phyloP scores from a whole-genome alignment of 1,284 basidiomycete genomes.

The Rhodotorula sp. region DNA sequence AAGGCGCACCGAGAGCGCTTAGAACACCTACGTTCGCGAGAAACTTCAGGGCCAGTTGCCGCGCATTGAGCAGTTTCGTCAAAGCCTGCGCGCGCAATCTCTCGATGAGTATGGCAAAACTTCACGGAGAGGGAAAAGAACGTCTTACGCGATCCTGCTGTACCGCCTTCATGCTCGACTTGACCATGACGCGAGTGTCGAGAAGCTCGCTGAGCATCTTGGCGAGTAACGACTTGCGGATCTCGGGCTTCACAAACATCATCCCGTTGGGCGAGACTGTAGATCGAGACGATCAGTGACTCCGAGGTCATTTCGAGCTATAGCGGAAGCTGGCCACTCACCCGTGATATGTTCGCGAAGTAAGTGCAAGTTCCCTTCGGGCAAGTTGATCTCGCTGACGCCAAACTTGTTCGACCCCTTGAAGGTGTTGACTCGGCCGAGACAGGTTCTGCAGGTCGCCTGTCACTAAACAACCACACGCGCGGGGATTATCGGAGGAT shows the following conservation, averaged over 20 bases:
- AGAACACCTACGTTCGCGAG: conserved; percentile 71
- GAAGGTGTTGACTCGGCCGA: conserved; percentile 81
- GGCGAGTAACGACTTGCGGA: conserved; percentile 78
- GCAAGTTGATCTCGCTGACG: conserved; percentile 65
- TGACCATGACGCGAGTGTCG: conserved; percentile 97
- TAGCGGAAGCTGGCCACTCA: conserved; percentile 47
- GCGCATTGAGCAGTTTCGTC: conserved; percentile 72
- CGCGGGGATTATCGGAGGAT: no score
- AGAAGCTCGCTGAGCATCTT: conserved; percentile 92
- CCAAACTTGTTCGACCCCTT: conserved; percentile 87
- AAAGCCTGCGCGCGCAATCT: conserved; percentile 59
- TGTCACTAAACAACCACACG: neutral
- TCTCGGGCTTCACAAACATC: conserved; percentile 81
- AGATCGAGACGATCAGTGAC: neutral
- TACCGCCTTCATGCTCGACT: conserved; percentile 83
- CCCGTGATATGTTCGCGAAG: conserved; percentile 73
- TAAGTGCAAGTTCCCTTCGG: conserved; percentile 64
- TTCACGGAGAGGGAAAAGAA: conserved; percentile 50
- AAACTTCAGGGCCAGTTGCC: conserved; percentile 83
- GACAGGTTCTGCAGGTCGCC: conserved; percentile 66
- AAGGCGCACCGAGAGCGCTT: neutral
- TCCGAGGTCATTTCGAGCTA: conserved; percentile 7
- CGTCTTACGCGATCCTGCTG: conserved; percentile 61
- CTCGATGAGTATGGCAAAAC: neutral
- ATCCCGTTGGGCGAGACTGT: conserved; percentile 91